phyloP scores from a whole-genome alignment of 2,329 filamentous ascomycete species.

The Capronia epimyces region DNA sequence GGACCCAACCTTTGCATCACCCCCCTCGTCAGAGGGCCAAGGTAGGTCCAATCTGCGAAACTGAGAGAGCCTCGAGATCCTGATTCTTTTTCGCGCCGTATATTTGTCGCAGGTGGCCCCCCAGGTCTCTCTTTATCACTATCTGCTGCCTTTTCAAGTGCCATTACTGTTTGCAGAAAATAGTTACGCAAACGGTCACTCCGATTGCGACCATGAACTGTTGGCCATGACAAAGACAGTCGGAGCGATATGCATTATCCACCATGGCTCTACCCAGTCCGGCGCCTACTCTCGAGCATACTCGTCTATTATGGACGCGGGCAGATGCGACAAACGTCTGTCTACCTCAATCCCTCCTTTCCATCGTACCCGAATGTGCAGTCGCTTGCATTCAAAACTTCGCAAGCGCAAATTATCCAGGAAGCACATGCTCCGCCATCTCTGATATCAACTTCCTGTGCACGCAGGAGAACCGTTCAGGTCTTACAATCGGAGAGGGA shows the following conservation, averaged over 20 bases:
- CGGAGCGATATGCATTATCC: slow-evolving; percentile 16
- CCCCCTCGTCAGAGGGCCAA: slow-evolving; percentile 17
- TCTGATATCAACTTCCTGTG: slow-evolving; percentile 61
- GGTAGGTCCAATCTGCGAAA: slow-evolving; percentile 13
- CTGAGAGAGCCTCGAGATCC: slow-evolving; percentile 4
- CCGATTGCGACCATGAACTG: slow-evolving; percentile 10
- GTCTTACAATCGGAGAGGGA: slow-evolving; percentile 67
- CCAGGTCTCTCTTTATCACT: not conserved
- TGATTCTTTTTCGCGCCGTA: slow-evolving; percentile 7
- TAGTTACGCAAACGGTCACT: slow-evolving; percentile 19
- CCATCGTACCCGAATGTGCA: slow-evolving; percentile 48
- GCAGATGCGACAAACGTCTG: slow-evolving; percentile 22
- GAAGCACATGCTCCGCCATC: slow-evolving; percentile 44
- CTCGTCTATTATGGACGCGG: slow-evolving; percentile 7
- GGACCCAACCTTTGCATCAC: slow-evolving; percentile 10
- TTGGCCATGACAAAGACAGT: slow-evolving; percentile 22
- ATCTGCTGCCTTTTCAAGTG: slow-evolving; percentile 4
- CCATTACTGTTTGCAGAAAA: slow-evolving; percentile 12
- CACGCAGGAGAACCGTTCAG: slow-evolving; percentile 52
- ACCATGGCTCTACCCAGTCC: slow-evolving; percentile 14
- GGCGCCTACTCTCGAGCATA: slow-evolving; percentile 11
- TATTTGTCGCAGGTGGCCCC: slow-evolving; percentile 7
- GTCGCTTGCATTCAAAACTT: slow-evolving; percentile 58
- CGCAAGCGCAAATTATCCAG: slow-evolving; percentile 54
- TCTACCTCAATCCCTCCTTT: slow-evolving; percentile 22